Percentiles rank a stretch among this genome's conserved stretches.
These are phyloP conservation scores for Penicillium lividum DNA, from an alignment of 495 filamentous ascomycete species.

Conservation along the genomic window DNA sequence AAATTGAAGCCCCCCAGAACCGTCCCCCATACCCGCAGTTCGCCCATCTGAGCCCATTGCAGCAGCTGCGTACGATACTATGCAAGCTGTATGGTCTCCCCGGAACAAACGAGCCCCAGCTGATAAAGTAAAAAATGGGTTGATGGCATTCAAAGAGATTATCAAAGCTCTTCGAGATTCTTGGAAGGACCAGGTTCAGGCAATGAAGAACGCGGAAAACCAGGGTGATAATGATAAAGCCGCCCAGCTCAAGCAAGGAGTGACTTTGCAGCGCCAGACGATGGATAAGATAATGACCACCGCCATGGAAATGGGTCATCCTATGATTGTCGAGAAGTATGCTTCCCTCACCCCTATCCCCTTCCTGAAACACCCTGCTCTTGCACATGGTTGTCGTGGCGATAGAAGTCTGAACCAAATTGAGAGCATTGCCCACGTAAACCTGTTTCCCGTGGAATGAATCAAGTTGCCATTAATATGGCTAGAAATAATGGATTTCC, in stretches of 20 bases:
- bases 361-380: background rate
- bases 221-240: constrained; percentile 46
- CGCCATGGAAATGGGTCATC: constrained; percentile 62
- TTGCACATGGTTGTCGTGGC: constrained; percentile 31
- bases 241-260: constrained; percentile 44
- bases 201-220: constrained; percentile 58
- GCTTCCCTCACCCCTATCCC: constrained; percentile 27
- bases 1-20: constrained; percentile 50
- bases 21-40: constrained; percentile 52
- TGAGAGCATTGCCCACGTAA: constrained; percentile 40
- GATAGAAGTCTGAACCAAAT: constrained; percentile 39
- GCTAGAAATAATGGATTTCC: constrained; percentile 20
- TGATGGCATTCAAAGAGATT: constrained; percentile 63
- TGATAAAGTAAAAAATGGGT: constrained; percentile 51
- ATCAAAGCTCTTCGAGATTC: constrained; percentile 60
- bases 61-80: constrained; percentile 61
- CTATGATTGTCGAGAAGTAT: constrained; percentile 66
- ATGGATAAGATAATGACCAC: constrained; percentile 61
- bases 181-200: constrained; percentile 60
- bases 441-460: constrained; percentile 26
- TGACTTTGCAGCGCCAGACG: constrained; percentile 57
- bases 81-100: constrained; percentile 67
- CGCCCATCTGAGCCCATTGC: constrained; percentile 54
- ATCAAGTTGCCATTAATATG: constrained; percentile 27
- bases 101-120: constrained; percentile 44